phyloP scores from a whole-genome alignment of 2,329 filamentous ascomycete genomes.

The Phyllosticta citrichinensis region DNA sequence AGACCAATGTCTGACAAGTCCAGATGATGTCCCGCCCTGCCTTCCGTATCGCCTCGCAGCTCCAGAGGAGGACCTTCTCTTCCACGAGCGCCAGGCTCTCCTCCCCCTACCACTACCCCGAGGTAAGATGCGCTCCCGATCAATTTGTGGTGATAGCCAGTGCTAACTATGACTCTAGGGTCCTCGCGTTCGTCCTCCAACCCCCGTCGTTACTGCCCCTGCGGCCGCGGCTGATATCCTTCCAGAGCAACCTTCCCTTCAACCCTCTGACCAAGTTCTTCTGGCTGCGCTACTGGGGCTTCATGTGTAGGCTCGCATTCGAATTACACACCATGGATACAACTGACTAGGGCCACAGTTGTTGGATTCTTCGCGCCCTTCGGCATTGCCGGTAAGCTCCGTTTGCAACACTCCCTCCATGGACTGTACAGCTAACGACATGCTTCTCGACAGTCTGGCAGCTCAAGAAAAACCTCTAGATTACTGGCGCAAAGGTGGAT shows the following conservation, averaged over 20 bases:
- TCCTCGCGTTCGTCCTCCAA: slow-evolving; percentile 4
- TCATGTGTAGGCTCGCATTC: slow-evolving; percentile 49
- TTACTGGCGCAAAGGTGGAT: neutral
- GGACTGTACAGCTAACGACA: slow-evolving; percentile 15
- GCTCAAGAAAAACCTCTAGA: slow-evolving; percentile 49
- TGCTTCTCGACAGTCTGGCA: slow-evolving; percentile 48
- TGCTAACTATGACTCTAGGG: slow-evolving; percentile 3
- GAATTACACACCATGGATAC: slow-evolving; percentile 8
- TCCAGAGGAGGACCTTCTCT: slow-evolving; percentile 90
- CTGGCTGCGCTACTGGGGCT: slow-evolving; percentile 69
- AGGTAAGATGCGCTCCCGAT: slow-evolving; percentile 38
- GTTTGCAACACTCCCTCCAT: neutral
- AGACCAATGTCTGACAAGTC: neutral
- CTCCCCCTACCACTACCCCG: slow-evolving; percentile 96
- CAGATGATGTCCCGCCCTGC: slow-evolving; percentile 70
- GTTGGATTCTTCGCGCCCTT: slow-evolving; percentile 20
- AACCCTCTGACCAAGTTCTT: slow-evolving; percentile 89
- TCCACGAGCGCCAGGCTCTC: slow-evolving; percentile 74
- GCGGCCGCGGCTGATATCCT: slow-evolving; percentile 33
- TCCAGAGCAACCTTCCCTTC: slow-evolving; percentile 92
- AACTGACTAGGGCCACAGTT: slow-evolving; percentile 6
- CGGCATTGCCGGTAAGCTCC: slow-evolving; percentile 50
- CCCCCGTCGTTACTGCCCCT: neutral
- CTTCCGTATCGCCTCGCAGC: slow-evolving; percentile 52
- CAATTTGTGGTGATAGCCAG: neutral